Conservation (phyloP, 1,284 basidiomycete species). For the Ustilago trichophora region DNA sequence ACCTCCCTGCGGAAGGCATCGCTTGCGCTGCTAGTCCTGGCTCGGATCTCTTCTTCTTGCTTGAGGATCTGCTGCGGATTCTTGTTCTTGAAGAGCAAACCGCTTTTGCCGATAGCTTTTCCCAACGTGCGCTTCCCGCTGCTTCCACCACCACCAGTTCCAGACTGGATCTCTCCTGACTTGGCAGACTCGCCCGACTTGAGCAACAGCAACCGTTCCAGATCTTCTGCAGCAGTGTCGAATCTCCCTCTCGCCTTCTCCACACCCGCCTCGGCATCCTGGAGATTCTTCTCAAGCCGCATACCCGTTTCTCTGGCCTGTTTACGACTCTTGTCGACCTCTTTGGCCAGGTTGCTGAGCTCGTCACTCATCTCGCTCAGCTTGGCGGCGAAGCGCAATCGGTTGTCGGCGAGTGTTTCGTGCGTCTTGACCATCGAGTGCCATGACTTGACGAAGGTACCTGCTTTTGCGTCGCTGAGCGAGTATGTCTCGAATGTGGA, state of each 20-base stretch:
- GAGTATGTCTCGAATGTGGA: slow-evolving; percentile 83
- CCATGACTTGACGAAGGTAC: slow-evolving; percentile 89
- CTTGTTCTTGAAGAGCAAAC: slow-evolving; percentile 83
- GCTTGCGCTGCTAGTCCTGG: slow-evolving; percentile 82
- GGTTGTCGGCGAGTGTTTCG: slow-evolving; percentile 86
- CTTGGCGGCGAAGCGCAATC: slow-evolving; percentile 82
- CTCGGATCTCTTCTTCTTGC: slow-evolving; percentile 92
- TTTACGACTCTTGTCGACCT: slow-evolving; percentile 93
- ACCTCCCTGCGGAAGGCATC: slow-evolving; percentile 91
- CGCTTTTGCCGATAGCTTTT: slow-evolving; percentile 88
- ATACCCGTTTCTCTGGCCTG: slow-evolving; percentile 70
- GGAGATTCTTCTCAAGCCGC: slow-evolving; percentile 84
- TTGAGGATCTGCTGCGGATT: slow-evolving; percentile 90
- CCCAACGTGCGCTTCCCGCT: slow-evolving; percentile 65
- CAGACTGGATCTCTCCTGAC: slow-evolving; percentile 56
- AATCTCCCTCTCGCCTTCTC: slow-evolving; percentile 89
- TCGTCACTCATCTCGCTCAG: slow-evolving; percentile 96
- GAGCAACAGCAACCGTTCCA: slow-evolving; percentile 89
- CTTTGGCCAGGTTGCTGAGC: slow-evolving; percentile 81
- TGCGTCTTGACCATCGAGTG: slow-evolving; percentile 85
- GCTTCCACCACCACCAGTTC: slow-evolving; percentile 71
- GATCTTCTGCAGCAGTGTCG: slow-evolving; percentile 89
- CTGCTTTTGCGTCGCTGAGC: slow-evolving; percentile 89
- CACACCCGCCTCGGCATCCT: slow-evolving; percentile 85
- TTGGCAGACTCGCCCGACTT: slow-evolving; percentile 82